Conservation (phyloP, 306 rosid species). For the Spatholobus suberectus region DNA sequence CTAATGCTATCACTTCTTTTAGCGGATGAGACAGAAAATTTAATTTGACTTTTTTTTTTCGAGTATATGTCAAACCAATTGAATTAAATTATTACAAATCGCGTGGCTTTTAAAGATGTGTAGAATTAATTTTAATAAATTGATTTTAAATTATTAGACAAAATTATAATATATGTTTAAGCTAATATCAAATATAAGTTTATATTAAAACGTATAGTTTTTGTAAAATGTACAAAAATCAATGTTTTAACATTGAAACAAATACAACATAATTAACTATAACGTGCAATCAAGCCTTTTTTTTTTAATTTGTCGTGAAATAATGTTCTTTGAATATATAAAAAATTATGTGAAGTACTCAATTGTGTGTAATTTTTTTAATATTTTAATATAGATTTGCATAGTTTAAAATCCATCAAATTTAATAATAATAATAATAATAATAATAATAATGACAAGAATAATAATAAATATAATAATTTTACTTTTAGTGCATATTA, state of each 20-base stretch:
- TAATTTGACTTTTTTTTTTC: neutral
- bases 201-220: neutral
- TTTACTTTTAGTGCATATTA: too few species aligned
- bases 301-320: neutral
- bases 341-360: too few species aligned
- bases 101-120: neutral
- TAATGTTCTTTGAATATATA: neutral
- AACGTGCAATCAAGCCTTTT: neutral
- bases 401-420: too few species aligned
- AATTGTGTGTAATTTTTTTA: neutral
- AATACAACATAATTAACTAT: neutral
- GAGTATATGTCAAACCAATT: neutral
- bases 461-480: too few species aligned
- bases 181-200: neutral
- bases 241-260: neutral
- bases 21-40: neutral
- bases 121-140: neutral
- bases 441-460: too few species aligned
- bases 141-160: neutral
- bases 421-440: too few species aligned
- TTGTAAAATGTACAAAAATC: too few species aligned
- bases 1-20: slow-evolving; percentile 47
- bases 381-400: neutral
- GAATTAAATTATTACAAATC: neutral
- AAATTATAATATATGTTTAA: neutral